Percentiles rank a stretch among this genome's conserved stretches.
Conservation (phyloP, 2,329 filamentous ascomycete genomes). For the Annulohypoxylon truncatum region DNA sequence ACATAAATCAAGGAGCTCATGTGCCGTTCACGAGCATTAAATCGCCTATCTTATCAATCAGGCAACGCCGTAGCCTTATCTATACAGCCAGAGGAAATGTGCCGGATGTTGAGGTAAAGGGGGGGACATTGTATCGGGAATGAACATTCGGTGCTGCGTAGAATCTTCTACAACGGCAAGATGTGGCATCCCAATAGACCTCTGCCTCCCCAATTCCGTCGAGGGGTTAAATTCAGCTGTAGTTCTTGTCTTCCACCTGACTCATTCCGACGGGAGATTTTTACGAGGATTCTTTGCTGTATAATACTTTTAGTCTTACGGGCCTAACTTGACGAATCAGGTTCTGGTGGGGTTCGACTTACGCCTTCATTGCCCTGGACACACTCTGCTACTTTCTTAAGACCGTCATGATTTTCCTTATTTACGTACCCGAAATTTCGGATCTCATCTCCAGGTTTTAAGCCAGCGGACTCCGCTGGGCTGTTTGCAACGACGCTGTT, state of each 20-base stretch:
- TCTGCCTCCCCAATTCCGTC: constrained; percentile 87
- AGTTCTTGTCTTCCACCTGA: constrained; percentile 65
- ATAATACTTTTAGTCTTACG: constrained; percentile 23
- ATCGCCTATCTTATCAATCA: constrained; percentile 5
- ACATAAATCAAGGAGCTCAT: background rate
- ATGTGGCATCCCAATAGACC: constrained; percentile 93
- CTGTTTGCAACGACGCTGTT: constrained; percentile 83
- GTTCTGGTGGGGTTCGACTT: constrained; percentile 55
- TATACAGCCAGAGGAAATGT: background rate
- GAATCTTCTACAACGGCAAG: constrained; percentile 72
- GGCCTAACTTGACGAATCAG: background rate
- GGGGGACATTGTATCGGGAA: background rate
- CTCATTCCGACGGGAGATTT: constrained; percentile 64
- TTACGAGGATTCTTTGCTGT: constrained; percentile 78
- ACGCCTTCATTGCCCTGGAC: constrained; percentile 92
- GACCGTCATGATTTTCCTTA: constrained; percentile 83
- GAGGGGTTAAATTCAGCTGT: constrained; percentile 78
- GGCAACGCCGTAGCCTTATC: background rate
- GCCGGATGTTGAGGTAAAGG: background rate
- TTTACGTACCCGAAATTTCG: constrained; percentile 88
- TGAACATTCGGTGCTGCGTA: background rate
- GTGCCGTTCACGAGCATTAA: constrained; percentile 1
- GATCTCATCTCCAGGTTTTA: constrained; percentile 84
- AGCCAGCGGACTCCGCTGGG: constrained; percentile 84
- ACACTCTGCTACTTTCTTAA: constrained; percentile 87